A percentile compares a stretch with the other conserved stretches of the same genome.
Evolutionary conservation across 441 rosid species (phyloP).

Genomic region (Syzygium malaccense): DNA sequence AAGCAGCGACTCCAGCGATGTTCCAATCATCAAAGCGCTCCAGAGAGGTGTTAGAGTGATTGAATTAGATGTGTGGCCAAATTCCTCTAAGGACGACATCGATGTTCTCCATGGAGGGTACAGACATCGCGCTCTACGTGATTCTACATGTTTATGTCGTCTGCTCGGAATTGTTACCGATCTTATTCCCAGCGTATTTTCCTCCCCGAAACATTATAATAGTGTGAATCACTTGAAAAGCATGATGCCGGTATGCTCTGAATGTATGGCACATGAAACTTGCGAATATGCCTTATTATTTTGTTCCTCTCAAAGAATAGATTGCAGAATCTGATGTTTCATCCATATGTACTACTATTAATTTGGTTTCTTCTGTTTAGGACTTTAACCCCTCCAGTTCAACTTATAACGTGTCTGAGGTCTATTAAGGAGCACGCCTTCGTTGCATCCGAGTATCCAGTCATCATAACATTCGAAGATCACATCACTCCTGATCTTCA

Average conservation of each 20-base stretch:
- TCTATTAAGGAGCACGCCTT: conserved; percentile 4
- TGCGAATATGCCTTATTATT: background rate
- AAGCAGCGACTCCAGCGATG: conserved; percentile 1
- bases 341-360: background rate
- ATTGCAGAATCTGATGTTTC: background rate
- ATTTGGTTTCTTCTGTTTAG: background rate
- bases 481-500: conserved; percentile 3
- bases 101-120: conserved; percentile 8
- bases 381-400: conserved; percentile 7
- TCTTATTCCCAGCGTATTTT: background rate
- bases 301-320: background rate
- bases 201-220: background rate
- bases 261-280: background rate
- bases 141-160: background rate
- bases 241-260: background rate
- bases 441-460: background rate
- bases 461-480: conserved; percentile 4
- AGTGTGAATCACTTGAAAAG: background rate
- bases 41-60: conserved; percentile 2
- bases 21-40: conserved; percentile 3
- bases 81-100: background rate
- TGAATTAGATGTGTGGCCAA: conserved; percentile 6
- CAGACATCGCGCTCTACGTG: background rate
- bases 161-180: background rate
- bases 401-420: conserved; percentile 5